Evolutionary conservation across 164 flowering plant species (phyloP).

Genomic region (Piper betle): DNA sequence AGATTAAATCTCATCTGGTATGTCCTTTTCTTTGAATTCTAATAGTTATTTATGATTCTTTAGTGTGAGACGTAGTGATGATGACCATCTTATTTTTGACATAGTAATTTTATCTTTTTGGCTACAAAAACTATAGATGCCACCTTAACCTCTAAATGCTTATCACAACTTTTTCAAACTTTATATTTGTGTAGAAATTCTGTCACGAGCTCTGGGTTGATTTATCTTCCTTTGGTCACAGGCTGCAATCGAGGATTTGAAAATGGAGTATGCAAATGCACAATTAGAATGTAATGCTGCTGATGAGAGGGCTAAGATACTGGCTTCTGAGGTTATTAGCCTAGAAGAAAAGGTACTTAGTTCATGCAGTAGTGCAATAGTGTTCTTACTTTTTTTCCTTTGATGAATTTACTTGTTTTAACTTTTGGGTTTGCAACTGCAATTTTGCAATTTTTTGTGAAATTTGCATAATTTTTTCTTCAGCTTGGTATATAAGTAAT

Average conservation of each 20-base stretch:
- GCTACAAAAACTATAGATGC: too few species aligned
- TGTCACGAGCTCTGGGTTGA: neutral
- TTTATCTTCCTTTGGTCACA: neutral
- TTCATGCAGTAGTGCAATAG: neutral
- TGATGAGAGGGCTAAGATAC: constrained; percentile 83
- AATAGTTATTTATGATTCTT: neutral
- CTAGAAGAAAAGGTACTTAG: constrained; percentile 90
- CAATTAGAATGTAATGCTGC: constrained; percentile 93
- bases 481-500: too few species aligned
- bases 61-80: neutral
- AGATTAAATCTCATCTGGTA: constrained; percentile 70
- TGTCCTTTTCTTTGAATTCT: constrained; percentile 13
- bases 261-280: constrained; percentile 64
- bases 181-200: neutral
- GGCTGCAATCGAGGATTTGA: constrained; percentile 56
- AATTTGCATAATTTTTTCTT: too few species aligned
- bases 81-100: neutral
- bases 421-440: too few species aligned
- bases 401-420: too few species aligned
- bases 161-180: neutral
- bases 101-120: too few species aligned
- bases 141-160: too few species aligned
- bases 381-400: too few species aligned
- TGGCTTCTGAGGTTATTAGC: constrained; percentile 95
- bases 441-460: too few species aligned